These are phyloP conservation scores for Eucalyptus erythrocorys DNA, from an alignment of 345 rosid species.

Conservation along the genomic window DNA sequence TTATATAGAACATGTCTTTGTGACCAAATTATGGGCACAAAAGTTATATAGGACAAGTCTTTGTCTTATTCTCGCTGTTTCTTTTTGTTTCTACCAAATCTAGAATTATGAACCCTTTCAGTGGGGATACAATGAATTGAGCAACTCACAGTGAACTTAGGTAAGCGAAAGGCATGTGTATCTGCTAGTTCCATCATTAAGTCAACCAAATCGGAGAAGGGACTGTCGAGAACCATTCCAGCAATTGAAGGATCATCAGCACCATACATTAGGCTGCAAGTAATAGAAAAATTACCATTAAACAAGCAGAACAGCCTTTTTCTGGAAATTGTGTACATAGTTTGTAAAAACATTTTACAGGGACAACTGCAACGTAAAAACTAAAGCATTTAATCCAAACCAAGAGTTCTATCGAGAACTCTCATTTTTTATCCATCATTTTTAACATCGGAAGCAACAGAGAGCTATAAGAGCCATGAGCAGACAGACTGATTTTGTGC, in stretches of 20 bases:
- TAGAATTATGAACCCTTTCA: background rate
- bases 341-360: background rate
- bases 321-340: background rate
- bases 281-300: constrained; percentile 28
- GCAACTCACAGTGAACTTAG: constrained; percentile 31
- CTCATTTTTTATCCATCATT: background rate
- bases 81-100: background rate
- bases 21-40: background rate
- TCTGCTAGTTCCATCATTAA: constrained; percentile 47
- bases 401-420: background rate
- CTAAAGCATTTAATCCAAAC: background rate
- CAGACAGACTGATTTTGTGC: background rate
- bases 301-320: constrained; percentile 11
- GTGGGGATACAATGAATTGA: background rate
- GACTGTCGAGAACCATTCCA: constrained; percentile 47
- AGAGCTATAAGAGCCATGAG: background rate
- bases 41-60: background rate
- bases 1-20: background rate
- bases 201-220: constrained; percentile 39
- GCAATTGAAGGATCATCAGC: constrained; percentile 43
- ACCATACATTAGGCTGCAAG: constrained; percentile 36
- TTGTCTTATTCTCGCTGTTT: background rate
- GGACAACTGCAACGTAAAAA: background rate
- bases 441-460: background rate
- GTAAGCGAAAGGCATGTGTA: constrained; percentile 28